These are phyloP conservation scores for Hypoxylon trugodes DNA, from an alignment of 495 filamentous ascomycete species.

Conservation along the genomic window DNA sequence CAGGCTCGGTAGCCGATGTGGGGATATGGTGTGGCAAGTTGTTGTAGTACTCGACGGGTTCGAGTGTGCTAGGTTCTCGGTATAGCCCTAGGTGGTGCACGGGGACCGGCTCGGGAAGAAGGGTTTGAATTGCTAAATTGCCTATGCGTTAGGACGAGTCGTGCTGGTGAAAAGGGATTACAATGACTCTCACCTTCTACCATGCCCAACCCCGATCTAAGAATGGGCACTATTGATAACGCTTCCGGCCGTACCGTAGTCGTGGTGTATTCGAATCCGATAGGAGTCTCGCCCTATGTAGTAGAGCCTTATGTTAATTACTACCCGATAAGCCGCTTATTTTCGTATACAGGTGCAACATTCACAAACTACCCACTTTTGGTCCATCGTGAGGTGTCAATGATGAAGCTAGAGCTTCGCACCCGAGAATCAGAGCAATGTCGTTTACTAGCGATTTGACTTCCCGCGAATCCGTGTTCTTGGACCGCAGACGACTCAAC, in stretches of 20 bases:
- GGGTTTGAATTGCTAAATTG: conserved; percentile 73
- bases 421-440: conserved; percentile 81
- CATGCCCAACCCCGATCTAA: conserved; percentile 90
- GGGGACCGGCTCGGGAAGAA: conserved; percentile 82
- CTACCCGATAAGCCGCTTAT: background rate
- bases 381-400: conserved; percentile 60
- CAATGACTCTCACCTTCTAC: conserved; percentile 67
- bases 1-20: conserved; percentile 38
- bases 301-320: conserved; percentile 9
- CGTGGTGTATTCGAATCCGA: conserved; percentile 74
- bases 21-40: conserved; percentile 82
- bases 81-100: conserved; percentile 95
- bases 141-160: conserved; percentile 9
- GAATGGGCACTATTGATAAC: conserved; percentile 88
- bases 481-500: conserved; percentile 85
- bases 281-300: conserved; percentile 72
- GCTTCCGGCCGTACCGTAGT: conserved; percentile 64
- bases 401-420: conserved; percentile 77
- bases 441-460: conserved; percentile 86
- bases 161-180: background rate
- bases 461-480: conserved; percentile 71
- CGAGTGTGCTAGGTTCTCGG: conserved; percentile 82
- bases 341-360: background rate
- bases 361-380: conserved; percentile 45
- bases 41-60: conserved; percentile 98